Evolutionary conservation across 768 basidiomycete genomes (phyloP), one percentile per base, ranked within the genome.

Genomic region (Saitozyma podzolica): DNA sequence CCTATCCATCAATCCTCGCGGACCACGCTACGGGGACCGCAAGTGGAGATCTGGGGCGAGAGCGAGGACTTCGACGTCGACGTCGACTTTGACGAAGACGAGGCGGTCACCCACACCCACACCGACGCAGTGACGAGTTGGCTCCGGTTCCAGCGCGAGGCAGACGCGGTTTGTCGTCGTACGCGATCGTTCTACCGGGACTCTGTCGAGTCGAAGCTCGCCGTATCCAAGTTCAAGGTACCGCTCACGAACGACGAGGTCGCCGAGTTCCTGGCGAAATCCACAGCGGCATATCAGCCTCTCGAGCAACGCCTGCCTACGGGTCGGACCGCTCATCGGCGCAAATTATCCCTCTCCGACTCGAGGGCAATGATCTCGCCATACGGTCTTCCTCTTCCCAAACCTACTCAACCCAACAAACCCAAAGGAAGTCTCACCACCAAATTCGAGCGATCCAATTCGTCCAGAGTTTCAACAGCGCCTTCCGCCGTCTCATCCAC

Each of bases 401-500:
- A 53, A 19, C 59, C 56, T 1, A 20, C 51, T 13, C 47, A 39
- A 9, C 17, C 42, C 1, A 37, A 54, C 39, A 62, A 63, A 40
- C 61, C 63, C 9, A 68, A 64, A 54, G 53, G 45, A 7, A 69
- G 69, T 0, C 42, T 75, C 3, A 64, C 58, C 7, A 75, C 71
- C 56, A 75, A 75, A 58, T 75, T 73, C 48, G 71, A 75, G 53
- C 56, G 72, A 55, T 72, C 66, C 17, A 70, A 67, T 50, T 75
- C 29, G 29, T 29, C 29, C 29, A 5, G 29, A 29, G 29, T 2
- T 29, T 29, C 29, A 5, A 29, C 29, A 29, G 29, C 29, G 2
- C 29, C 29, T 29, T 29, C 29, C 2, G 29, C 29, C 29, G 29
- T 5, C 29, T 29, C 29, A 29, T 29, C 29, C 29, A 29, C 29